Conservation (phyloP, 345 rosid genomes). For the Syzygium aqueum region DNA sequence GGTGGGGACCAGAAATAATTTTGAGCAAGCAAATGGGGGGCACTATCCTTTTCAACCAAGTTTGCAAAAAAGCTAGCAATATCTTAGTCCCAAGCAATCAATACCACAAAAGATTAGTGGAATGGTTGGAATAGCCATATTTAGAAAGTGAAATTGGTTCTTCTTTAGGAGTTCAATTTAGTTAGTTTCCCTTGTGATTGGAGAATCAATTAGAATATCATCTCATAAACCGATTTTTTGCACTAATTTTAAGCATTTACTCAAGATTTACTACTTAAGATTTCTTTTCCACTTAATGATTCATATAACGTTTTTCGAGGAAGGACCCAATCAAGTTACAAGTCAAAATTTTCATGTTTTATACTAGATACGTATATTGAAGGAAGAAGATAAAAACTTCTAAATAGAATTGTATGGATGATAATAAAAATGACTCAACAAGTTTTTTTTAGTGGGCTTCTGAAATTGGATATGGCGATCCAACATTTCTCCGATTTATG, state of each 20-base stretch:
- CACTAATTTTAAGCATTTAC: neutral
- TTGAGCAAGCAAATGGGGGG: neutral
- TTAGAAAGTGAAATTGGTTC: neutral
- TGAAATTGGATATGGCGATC: neutral
- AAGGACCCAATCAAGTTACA: neutral
- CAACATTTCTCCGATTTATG: neutral
- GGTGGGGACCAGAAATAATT: neutral
- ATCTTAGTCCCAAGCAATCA: neutral
- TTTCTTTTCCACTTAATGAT: neutral
- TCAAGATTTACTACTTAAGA: neutral
- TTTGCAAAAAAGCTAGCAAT: neutral
- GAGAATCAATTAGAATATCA: neutral
- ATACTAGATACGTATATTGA: neutral
- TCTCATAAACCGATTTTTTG: neutral
- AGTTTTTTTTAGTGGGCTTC: neutral
- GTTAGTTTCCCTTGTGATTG: neutral
- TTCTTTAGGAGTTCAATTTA: neutral
- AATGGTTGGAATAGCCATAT: neutral
- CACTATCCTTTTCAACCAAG: neutral
- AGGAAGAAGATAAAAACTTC: neutral
- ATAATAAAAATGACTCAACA: neutral
- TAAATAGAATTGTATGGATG: too few relatives aligned
- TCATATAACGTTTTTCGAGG: neutral
- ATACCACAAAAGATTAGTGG: neutral
- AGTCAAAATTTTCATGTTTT: too few relatives aligned